A percentile compares a stretch with the other conserved stretches of the same genome.
Evolutionary conservation across 164 flowering plant species (phyloP).

Genomic region (Pachysandra terminalis): DNA sequence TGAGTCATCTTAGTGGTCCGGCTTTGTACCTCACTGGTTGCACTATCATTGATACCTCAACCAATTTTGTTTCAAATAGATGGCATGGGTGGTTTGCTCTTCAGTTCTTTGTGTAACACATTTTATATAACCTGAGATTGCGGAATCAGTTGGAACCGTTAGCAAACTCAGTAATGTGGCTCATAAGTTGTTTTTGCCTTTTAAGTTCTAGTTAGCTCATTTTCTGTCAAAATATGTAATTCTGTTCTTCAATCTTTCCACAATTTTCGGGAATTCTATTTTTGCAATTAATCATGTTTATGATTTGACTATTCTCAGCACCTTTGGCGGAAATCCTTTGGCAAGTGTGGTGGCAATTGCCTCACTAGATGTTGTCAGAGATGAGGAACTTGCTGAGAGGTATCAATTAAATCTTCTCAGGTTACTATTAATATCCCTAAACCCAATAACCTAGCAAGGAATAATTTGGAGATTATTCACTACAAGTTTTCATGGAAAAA

Average conservation of each 20-base stretch:
- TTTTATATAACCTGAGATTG: too few species aligned
- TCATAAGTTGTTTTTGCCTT: background rate
- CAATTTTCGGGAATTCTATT: background rate
- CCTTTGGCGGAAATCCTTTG: constrained; percentile 97
- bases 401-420: constrained; percentile 21
- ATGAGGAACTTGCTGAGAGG: constrained; percentile 88
- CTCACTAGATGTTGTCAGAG: constrained; percentile 74
- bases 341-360: constrained; percentile 92
- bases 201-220: background rate
- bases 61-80: background rate
- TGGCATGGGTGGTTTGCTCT: background rate
- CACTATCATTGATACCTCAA: background rate
- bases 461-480: background rate
- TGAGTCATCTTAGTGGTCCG: too few species aligned
- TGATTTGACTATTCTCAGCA: constrained; percentile 42
- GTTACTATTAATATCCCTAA: background rate
- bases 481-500: background rate
- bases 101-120: background rate
- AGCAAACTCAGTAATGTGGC: background rate
- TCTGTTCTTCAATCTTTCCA: background rate
- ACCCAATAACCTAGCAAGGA: background rate
- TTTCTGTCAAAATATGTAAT: background rate
- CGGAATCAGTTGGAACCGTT: background rate
- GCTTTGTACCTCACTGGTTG: background rate
- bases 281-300: background rate